A percentile compares a stretch with the other conserved stretches of the same genome.
These are phyloP conservation scores for Arctium minus DNA, from an alignment of 129 eudicot species.

Conservation along the genomic window DNA sequence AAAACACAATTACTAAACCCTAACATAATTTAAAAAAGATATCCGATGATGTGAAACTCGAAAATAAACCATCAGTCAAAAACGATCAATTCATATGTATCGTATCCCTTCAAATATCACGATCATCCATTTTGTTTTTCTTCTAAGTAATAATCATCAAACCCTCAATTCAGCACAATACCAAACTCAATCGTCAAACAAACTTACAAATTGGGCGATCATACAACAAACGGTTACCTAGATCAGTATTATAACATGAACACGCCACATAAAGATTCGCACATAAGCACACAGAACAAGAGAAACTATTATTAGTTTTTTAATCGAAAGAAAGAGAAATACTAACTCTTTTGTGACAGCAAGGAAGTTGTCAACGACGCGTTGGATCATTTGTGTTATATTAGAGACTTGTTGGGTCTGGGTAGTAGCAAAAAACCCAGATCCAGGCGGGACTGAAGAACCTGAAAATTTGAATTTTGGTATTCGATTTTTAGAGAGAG, in stretches of 20 bases:
- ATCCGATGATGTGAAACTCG: not conserved
- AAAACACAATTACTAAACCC: not conserved
- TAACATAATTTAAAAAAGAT: not conserved
- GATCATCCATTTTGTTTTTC: not conserved
- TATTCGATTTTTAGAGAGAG: constrained; percentile 23
- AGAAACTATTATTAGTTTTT: not conserved
- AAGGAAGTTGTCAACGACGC: constrained; percentile 72
- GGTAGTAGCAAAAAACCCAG: constrained; percentile 28
- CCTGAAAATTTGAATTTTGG: constrained; percentile 13
- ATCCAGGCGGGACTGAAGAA: constrained; percentile 24
- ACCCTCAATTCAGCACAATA: constrained; percentile 4
- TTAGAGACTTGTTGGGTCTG: constrained; percentile 16
- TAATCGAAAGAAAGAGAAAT: not conserved
- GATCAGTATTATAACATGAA: not conserved
- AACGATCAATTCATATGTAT: not conserved
- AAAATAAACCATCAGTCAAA: not conserved
- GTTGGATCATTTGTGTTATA: constrained; percentile 48
- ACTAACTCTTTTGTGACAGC: constrained; percentile 86
- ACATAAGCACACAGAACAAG: not conserved
- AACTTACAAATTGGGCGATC: constrained; percentile 9
- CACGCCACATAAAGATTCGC: not conserved
- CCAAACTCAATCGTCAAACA: not conserved
- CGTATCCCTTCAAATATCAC: not conserved
- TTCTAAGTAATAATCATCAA: constrained; percentile 1
- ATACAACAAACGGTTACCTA: not conserved